Evolutionary conservation across 441 rosid species (phyloP).

Genomic region (Euphorbia celastroides): DNA sequence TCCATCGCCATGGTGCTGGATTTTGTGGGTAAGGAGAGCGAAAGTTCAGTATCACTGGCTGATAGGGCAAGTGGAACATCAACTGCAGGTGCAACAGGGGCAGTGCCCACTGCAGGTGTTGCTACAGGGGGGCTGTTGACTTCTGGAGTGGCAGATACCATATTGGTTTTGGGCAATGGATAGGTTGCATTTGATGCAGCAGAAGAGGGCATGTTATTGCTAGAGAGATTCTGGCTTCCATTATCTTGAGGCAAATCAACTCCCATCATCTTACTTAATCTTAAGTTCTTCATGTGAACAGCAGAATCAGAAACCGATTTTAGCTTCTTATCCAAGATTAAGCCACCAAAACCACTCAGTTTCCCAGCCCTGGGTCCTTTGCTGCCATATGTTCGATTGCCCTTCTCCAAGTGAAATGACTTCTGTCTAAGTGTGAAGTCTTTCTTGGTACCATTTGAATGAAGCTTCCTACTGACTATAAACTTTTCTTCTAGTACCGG

Average conservation of each 20-base stretch:
- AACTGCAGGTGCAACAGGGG: slow-evolving; percentile 33
- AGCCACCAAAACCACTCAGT: slow-evolving; percentile 45
- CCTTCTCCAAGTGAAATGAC: slow-evolving; percentile 68
- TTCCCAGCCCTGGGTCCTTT: slow-evolving; percentile 54
- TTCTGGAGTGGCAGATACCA: neutral
- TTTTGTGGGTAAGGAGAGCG: slow-evolving; percentile 51
- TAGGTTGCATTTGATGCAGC: slow-evolving; percentile 24
- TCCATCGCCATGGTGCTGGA: slow-evolving; percentile 31
- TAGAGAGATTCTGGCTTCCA: slow-evolving; percentile 25
- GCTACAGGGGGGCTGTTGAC: slow-evolving; percentile 18
- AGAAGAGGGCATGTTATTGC: slow-evolving; percentile 23
- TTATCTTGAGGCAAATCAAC: slow-evolving; percentile 46
- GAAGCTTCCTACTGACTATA: slow-evolving; percentile 52
- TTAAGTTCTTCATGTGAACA: slow-evolving; percentile 47
- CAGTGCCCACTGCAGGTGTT: slow-evolving; percentile 16
- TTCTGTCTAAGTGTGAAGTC: slow-evolving; percentile 71
- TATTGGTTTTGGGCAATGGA: slow-evolving; percentile 27
- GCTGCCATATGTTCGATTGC: slow-evolving; percentile 60
- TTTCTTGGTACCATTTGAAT: slow-evolving; percentile 51
- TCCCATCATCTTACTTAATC: slow-evolving; percentile 45
- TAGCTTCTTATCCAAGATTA: slow-evolving; percentile 49
- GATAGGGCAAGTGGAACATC: slow-evolving; percentile 36
- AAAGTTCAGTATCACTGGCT: slow-evolving; percentile 52
- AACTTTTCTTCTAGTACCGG: slow-evolving; percentile 54
- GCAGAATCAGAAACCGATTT: slow-evolving; percentile 51